phyloP scores from a whole-genome alignment of 768 basidiomycete species.

The Hygrophorus pudorinus region DNA sequence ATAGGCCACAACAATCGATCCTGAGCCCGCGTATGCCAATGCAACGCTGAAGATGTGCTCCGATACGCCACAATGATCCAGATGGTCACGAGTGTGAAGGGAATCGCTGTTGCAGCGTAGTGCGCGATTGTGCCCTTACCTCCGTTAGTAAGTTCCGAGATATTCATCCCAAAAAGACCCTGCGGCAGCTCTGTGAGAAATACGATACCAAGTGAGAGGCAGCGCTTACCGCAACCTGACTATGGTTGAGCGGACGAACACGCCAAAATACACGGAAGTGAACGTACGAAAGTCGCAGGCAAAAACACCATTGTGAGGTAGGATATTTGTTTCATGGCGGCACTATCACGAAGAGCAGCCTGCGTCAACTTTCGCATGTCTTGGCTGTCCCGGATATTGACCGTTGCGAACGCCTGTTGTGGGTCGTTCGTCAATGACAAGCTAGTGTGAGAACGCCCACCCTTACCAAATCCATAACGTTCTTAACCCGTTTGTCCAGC shows the following conservation, averaged over 20 bases:
- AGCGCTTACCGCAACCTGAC: constrained; percentile 18
- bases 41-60: too few relatives aligned
- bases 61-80: constrained; percentile 52
- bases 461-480: too few relatives aligned
- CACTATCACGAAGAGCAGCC: constrained; percentile 24
- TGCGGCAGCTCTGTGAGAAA: constrained; percentile 10
- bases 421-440: too few relatives aligned
- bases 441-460: too few relatives aligned
- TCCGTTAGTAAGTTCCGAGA: constrained; percentile 12
- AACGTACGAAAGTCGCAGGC: constrained; percentile 31
- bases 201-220: not conserved
- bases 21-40: too few relatives aligned
- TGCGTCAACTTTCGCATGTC: constrained; percentile 32
- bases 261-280: too few relatives aligned
- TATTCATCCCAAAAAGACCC: constrained; percentile 32
- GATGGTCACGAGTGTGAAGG: constrained; percentile 38
- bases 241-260: too few relatives aligned
- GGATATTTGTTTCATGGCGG: constrained; percentile 29
- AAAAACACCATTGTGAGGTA: constrained; percentile 41
- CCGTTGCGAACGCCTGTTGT: constrained; percentile 39
- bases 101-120: constrained; percentile 33
- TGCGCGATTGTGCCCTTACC: constrained; percentile 28
- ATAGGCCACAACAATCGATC: too few relatives aligned
- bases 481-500: too few relatives aligned
- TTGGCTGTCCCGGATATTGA: constrained; percentile 38